These are phyloP conservation scores for Cadophora luteo-olivacea DNA, from an alignment of 2,329 filamentous ascomycete genomes.

Conservation along the genomic window DNA sequence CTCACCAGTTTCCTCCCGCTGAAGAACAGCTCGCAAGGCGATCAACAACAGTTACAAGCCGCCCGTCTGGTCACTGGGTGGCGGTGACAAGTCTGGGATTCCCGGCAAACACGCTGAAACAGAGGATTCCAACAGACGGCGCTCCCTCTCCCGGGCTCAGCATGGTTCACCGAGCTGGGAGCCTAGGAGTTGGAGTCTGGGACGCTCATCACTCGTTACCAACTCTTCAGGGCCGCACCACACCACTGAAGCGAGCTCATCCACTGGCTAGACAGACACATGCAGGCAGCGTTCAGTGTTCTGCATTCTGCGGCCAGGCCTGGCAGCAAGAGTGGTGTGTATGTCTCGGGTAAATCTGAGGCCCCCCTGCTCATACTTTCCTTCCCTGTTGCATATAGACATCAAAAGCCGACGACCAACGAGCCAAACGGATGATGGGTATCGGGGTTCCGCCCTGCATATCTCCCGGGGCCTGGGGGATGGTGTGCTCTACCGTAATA, in stretches of 20 bases:
- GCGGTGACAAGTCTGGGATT: not conserved
- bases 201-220: conserved; percentile 16
- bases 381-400: not conserved
- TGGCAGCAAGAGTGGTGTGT: not conserved
- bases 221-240: not conserved
- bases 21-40: not conserved
- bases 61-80: not conserved
- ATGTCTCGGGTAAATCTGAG: not conserved
- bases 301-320: not conserved
- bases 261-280: not conserved
- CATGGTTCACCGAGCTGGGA: conserved; percentile 2
- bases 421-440: conserved; percentile 4
- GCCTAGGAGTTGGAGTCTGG: not conserved
- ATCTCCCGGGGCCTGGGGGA: not conserved
- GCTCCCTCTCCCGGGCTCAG: not conserved
- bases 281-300: not conserved
- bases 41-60: not conserved
- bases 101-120: not conserved
- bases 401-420: not conserved
- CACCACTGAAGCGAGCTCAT: not conserved
- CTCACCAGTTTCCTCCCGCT: not conserved
- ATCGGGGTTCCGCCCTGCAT: not conserved
- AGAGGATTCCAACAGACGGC: not conserved
- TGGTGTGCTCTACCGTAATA: not conserved
- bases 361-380: not conserved